A percentile compares a stretch with the other conserved stretches of the same genome.
Conservation (phyloP, 176 grass and related monocot genomes). For the barley (Hordeum vulgare) region MorexV3_pseudomolecules_assembly NC_058519.1:31516337-31516836, state of each 20-base stretch:
- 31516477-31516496: conserved; percentile 93
- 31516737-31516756: conserved; percentile 6
- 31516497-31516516: conserved; percentile 83
- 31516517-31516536: conserved; percentile 70
- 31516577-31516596: neutral
- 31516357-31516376: neutral
- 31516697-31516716: neutral
- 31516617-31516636: neutral
- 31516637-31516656: conserved; percentile 15
- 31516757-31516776: neutral
- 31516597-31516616: neutral
- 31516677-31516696: neutral
- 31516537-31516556: conserved; percentile 51
- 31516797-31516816: neutral
- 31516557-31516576: conserved; percentile 40
- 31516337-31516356: neutral
- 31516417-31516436: conserved; percentile 76
- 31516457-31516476: conserved; percentile 86
- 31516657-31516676: conserved; percentile 1
- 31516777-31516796: conserved; percentile 8
- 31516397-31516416: conserved; percentile 92
- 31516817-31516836: neutral
- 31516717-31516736: neutral
- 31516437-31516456: conserved; percentile 88
- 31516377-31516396: conserved; percentile 75